Evolutionary conservation across 768 basidiomycete species (phyloP), one percentile per base, ranked within the genome.

Genomic region (Podaxis pistillaris): DNA sequence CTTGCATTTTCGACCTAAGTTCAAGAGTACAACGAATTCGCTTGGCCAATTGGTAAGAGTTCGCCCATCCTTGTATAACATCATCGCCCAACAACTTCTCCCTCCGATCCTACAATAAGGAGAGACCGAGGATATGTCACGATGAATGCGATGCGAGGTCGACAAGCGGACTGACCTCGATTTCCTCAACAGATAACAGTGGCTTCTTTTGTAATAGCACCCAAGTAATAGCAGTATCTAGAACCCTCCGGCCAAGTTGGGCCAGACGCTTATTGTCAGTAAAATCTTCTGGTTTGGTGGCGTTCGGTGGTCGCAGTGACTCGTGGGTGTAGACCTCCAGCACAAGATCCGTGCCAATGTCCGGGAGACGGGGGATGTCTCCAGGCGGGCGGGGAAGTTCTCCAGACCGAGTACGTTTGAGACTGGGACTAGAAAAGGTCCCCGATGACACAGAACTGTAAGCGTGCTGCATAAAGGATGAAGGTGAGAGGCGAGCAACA

Each of bases 291-390:
- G 68, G 75, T 66, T 72, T 73, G 24, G 62, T 56, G 15, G 66
- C 74, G 41, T 66, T 65, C 65, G 67, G 73, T 68, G 71, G 79
- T 56, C 84, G 79, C 55, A 91, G 77, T 19, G 88, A 88, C 67
- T 74, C 80, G 70, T 92, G 90, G 12, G 88, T 90, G 67, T 83
- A 90, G 57, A 90, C 86, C 66, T 88, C 83, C 57, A 91, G 81
- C 66, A 86, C 75, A 40, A 85, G 74, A 56, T 87, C 83, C 33
- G 77, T 76, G 62, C 63, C 54, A 84, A 75, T 69, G 60, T 73
- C 63, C n/a, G 47, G 65, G 28, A 73, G 67, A 76, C 78, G 50
- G 85, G 89, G 66, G 68, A 72, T 28, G 54, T 65, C 63, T 67
- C 64, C 37, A 44, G 58, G 40, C 44, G 63, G 58, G 50, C 40